A percentile compares a stretch with the other conserved stretches of the same genome.
Evolutionary conservation across 768 basidiomycete species (phyloP).

Genomic region (Mycena polygramma): DNA sequence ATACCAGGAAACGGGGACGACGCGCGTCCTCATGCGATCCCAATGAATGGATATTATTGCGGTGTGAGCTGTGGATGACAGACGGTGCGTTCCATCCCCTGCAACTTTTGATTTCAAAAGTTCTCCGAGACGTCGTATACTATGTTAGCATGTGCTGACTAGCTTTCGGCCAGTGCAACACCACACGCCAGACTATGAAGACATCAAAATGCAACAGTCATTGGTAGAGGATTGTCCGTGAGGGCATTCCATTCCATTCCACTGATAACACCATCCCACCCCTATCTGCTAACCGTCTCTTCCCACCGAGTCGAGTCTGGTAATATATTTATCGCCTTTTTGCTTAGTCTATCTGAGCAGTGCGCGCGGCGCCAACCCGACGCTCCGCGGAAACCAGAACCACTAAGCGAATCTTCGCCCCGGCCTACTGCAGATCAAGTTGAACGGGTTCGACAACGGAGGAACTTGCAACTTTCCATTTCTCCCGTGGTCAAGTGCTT

Average conservation of each 20-base stretch:
- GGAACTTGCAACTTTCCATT: not conserved
- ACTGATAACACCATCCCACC: not conserved
- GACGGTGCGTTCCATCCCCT: not conserved
- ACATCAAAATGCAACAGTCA: too few relatives aligned
- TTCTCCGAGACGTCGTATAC: not conserved
- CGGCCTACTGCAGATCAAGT: slow-evolving; percentile 1
- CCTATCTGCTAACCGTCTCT: not conserved
- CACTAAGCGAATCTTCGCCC: not conserved
- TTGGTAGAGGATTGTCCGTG: not conserved
- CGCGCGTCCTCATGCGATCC: not conserved
- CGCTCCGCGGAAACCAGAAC: not conserved
- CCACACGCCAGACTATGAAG: too few relatives aligned
- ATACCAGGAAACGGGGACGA: not conserved
- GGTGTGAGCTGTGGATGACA: not conserved
- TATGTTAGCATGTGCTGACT: not conserved
- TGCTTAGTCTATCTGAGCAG: too few relatives aligned
- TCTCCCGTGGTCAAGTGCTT: too few relatives aligned
- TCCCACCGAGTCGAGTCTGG: not conserved
- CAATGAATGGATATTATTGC: not conserved
- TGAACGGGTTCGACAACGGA: not conserved
- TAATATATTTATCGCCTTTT: not conserved
- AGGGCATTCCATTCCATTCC: not conserved
- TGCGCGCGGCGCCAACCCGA: not conserved
- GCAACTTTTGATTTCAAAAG: not conserved
- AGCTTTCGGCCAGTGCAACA: too few relatives aligned